Percentiles rank a stretch among this genome's conserved stretches.
Evolutionary conservation across 2,329 filamentous ascomycete genomes (phyloP).

Genomic region (Fusarium ambrosium): DNA sequence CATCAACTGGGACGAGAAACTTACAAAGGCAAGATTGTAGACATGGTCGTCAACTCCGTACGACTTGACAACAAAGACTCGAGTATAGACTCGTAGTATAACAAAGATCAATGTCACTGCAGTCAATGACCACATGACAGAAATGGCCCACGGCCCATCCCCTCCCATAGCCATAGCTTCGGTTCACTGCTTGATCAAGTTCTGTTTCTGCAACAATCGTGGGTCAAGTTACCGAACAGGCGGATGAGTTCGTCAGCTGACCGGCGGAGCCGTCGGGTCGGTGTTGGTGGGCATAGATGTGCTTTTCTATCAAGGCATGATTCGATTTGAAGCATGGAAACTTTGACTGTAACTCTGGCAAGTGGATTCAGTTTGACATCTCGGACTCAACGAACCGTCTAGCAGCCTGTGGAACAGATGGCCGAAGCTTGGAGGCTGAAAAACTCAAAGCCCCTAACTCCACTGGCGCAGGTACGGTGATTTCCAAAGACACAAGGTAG

Average conservation of each 20-base stretch:
- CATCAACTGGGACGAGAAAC: neutral
- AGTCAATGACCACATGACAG: conserved; percentile 49
- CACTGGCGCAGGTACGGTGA: neutral
- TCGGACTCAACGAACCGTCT: neutral
- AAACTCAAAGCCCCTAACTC: neutral
- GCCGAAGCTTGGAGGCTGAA: neutral
- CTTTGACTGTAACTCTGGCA: neutral
- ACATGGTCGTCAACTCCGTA: conserved; percentile 54
- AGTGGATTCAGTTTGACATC: neutral
- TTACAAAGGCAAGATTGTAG: conserved; percentile 46
- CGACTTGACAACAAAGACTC: conserved; percentile 46
- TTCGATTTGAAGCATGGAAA: neutral
- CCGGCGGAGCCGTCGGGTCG: conserved; percentile 3
- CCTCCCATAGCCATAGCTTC: conserved; percentile 33
- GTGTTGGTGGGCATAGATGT: neutral
- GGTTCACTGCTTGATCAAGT: neutral
- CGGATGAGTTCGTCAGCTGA: neutral
- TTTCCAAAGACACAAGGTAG: neutral
- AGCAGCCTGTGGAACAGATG: neutral
- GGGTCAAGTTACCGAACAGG: neutral
- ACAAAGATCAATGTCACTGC: conserved; percentile 49
- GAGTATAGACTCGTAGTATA: conserved; percentile 54
- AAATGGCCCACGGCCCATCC: conserved; percentile 35
- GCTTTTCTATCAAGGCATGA: conserved; percentile 3
- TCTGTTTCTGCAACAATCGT: neutral